These are phyloP conservation scores for Asparagopsis taxiformis DNA, from an alignment of 31 red algal genomes.

Conservation along the genomic window DNA sequence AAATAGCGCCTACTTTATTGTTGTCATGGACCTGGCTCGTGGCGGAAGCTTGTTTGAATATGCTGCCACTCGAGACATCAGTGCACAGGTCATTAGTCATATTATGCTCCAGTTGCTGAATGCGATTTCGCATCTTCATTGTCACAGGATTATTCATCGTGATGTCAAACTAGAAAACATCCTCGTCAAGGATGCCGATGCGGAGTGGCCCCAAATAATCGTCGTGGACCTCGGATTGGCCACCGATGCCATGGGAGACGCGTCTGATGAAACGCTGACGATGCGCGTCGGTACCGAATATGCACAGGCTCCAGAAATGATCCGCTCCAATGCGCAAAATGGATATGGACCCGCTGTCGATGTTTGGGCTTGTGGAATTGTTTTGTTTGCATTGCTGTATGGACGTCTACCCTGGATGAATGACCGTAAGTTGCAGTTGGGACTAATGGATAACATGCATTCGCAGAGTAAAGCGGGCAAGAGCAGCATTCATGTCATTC, in stretches of 20 bases:
- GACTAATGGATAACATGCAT: neutral
- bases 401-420: constrained; percentile 13
- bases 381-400: constrained; percentile 17
- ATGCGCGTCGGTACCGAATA: constrained; percentile 23
- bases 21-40: constrained; percentile 20
- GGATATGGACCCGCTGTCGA: constrained; percentile 22
- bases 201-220: neutral
- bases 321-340: neutral
- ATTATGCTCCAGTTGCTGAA: neutral
- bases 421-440: neutral
- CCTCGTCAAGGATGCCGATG: neutral
- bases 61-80: neutral
- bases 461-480: neutral
- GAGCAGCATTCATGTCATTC: constrained; percentile 8
- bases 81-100: neutral
- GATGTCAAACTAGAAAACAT: constrained; percentile 51
- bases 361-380: constrained; percentile 34
- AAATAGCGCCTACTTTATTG: neutral
- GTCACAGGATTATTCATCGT: constrained; percentile 9
- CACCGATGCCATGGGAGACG: constrained; percentile 12
- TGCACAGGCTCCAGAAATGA: constrained; percentile 30
- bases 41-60: constrained; percentile 7
- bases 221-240: constrained; percentile 37
- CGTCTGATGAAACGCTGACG: neutral
- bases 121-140: constrained; percentile 23